Base-by-base conservation (phyloP, 352 stramenopile species). In the Globisporangium cylindrosporum region DNA sequence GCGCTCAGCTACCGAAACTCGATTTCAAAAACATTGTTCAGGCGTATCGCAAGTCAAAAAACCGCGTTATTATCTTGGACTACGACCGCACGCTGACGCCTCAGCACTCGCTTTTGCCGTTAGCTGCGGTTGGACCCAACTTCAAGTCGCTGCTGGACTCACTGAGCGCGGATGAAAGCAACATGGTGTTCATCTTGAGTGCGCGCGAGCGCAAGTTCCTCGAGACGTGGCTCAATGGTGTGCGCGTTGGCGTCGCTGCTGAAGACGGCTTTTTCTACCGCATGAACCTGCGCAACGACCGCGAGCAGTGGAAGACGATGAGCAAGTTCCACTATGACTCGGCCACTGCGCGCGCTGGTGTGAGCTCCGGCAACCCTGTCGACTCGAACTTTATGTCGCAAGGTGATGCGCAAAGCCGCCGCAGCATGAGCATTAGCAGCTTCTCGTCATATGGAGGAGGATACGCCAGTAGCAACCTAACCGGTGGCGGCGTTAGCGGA, bases 41-140 rank as follows among this genome's bases (percentile, higher is more conserved):
- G 24, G 78, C 85, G 8, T 97, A 97, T 73, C 73, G 77, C 20
- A 79, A 71, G 24, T 70, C 89, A 14, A 73, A 86, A 59, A 96
- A 94, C 64, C 84, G 90, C 1, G 78, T 97, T 27, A 95, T 97
- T 60, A 92, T 97, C 65, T 65, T 93, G 64, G 90, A 97, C 64
- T 97, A 97, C 69, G 90, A 97, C 66, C 84, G 89, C 9, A 95
- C 90, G 43, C 81, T 97, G 41, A 90, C 75, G 15, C 81, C 83
- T 8, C 84, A 95, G 67, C 82, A 91, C 53, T 90, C 82, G 25
- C 73, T 96, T 51, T 71, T 94, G 56, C 86, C 89, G 59, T 77
- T 96, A 6, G 90, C 90, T 5, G 87, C 85, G 1, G 85, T 94
- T 1, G 84, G 84, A 0, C 86, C 84, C 10, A 90, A 90, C 68